Percentiles rank a stretch among this genome's conserved stretches.
Conservation (phyloP, 1,139 yeast genomes). For the Geotrichum phurueaensis region DNA sequence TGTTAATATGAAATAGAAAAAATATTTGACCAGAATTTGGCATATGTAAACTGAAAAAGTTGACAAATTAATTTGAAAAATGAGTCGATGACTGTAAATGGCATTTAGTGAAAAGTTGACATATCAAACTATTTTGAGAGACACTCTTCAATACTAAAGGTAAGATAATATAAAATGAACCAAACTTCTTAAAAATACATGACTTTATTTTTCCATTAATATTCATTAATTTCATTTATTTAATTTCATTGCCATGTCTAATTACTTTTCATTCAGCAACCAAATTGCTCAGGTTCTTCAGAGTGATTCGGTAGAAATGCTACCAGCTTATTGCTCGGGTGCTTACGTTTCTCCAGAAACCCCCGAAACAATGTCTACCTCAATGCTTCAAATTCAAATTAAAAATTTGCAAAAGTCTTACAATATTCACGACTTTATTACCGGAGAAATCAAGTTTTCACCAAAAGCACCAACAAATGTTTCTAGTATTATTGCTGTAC, state of each 20-base stretch:
- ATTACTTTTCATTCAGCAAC: background rate
- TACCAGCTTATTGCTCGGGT: background rate
- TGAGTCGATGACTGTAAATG: too few species aligned
- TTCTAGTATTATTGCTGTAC: background rate
- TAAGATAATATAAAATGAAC: background rate
- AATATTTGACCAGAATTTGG: too few species aligned
- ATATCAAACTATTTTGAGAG: background rate
- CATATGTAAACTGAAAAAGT: too few species aligned
- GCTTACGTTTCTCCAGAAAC: background rate
- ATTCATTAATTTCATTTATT: background rate
- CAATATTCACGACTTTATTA: background rate
- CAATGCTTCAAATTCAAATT: background rate
- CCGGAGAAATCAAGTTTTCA: background rate
- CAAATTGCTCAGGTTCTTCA: background rate
- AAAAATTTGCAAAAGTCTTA: background rate
- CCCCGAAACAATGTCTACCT: background rate
- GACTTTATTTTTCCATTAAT: background rate
- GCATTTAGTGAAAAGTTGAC: background rate
- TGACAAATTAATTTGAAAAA: too few species aligned
- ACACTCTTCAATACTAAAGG: background rate
- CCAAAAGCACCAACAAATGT: background rate
- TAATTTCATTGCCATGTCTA: background rate
- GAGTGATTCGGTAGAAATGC: background rate
- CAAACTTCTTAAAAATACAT: background rate
- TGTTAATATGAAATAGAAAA: too few species aligned